Evolutionary conservation across 2,329 filamentous ascomycete genomes (phyloP).

Genomic region (Penicillium sp.): DNA sequence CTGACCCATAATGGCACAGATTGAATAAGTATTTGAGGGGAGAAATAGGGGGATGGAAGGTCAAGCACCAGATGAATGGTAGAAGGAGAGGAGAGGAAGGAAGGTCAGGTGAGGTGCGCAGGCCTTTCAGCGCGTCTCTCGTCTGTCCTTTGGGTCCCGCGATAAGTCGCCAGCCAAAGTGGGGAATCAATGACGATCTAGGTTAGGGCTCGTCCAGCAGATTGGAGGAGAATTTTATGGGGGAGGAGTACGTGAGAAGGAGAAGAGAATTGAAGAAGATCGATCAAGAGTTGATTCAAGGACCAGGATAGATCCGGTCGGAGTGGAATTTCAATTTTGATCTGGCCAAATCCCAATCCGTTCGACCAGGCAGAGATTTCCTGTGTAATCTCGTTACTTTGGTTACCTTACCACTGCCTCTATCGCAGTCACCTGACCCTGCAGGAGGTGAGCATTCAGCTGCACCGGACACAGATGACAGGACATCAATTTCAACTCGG

Average conservation of each 20-base stretch:
- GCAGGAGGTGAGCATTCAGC: constrained; percentile 4
- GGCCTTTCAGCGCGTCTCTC: constrained; percentile 31
- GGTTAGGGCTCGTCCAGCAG: constrained; percentile 16
- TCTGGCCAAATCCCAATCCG: constrained; percentile 1
- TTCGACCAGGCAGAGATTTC: constrained; percentile 26
- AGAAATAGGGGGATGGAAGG: constrained; percentile 20
- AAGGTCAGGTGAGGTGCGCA: constrained; percentile 34
- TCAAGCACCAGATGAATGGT: constrained; percentile 25
- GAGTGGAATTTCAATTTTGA: neutral
- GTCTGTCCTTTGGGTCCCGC: constrained; percentile 22
- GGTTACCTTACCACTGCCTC: constrained; percentile 16
- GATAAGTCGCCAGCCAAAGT: constrained; percentile 30
- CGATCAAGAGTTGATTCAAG: neutral
- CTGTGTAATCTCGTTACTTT: constrained; percentile 24
- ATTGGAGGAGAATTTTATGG: neutral
- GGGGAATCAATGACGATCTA: constrained; percentile 26
- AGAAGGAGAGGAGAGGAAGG: constrained; percentile 30
- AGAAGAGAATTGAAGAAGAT: constrained; percentile 3
- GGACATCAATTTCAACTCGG: neutral
- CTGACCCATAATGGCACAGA: constrained; percentile 78
- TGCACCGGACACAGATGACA: neutral
- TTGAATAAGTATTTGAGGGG: constrained; percentile 26
- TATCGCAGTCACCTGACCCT: constrained; percentile 23
- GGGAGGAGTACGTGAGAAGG: neutral
- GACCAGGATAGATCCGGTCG: neutral